Conservation (phyloP, 75 land plant species). For the Azolla pinnata region DNA sequence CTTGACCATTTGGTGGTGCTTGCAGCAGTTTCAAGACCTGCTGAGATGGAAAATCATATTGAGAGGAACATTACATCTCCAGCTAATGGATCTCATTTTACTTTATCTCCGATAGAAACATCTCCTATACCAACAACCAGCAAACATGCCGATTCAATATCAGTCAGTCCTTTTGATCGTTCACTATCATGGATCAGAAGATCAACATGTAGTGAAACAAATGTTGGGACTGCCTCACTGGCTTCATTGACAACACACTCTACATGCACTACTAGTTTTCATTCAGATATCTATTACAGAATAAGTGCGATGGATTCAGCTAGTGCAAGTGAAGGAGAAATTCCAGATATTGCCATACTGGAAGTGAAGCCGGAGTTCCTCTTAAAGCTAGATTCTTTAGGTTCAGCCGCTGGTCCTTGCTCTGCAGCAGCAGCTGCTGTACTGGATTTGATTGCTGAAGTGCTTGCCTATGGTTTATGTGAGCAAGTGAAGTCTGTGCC, state of each 20-base stretch:
- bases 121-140: slow-evolving; percentile 18
- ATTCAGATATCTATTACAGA: slow-evolving; percentile 29
- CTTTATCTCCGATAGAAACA: slow-evolving; percentile 45
- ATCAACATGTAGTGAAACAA: slow-evolving; percentile 29
- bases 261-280: slow-evolving; percentile 32
- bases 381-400: slow-evolving; percentile 64
- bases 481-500: slow-evolving; percentile 66
- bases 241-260: slow-evolving; percentile 43
- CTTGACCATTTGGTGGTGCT: slow-evolving; percentile 22
- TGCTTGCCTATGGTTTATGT: slow-evolving; percentile 69
- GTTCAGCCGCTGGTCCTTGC: slow-evolving; percentile 93
- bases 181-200: slow-evolving; percentile 57
- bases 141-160: slow-evolving; percentile 18
- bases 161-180: slow-evolving; percentile 46
- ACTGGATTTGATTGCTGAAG: slow-evolving; percentile 88
- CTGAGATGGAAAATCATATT: slow-evolving; percentile 14
- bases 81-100: slow-evolving; percentile 36
- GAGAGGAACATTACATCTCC: no score
- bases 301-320: slow-evolving; percentile 27
- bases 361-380: slow-evolving; percentile 51
- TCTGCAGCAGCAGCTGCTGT: slow-evolving; percentile 84
- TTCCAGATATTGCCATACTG: no score
- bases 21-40: slow-evolving; percentile 25
- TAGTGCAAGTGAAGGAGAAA: slow-evolving; percentile 25
- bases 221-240: slow-evolving; percentile 33